Base-by-base conservation (phyloP, 257 asterid genomes). In the Cinchona pubescens region DNA sequence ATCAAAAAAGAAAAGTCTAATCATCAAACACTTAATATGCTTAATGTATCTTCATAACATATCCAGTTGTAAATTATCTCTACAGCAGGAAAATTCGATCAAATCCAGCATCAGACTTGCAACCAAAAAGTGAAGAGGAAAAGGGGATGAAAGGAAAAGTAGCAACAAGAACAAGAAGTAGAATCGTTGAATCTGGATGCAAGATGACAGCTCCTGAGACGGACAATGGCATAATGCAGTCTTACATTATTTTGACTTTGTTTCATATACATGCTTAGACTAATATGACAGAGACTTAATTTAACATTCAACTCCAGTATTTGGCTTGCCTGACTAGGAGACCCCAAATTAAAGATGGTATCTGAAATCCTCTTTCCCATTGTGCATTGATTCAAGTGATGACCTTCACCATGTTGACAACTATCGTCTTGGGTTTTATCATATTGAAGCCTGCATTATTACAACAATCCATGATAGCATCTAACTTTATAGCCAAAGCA, bases 391-490 rank as follows among this genome's bases (percentile, higher is more conserved):
- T 23, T 21, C 3, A 43, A 11, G 19, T 58, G 25, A 14, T 25
- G 76, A 48, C 55, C 56, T 30, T 49, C 81, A 72, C 40, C 67
- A 37, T 40, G 30, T 9, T 66, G 46, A 62, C 63, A 21, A n/a
- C 27, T 56, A 45, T 38, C 65, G 10, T 42, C 46, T 27, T 55
- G 59, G 23, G 43, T 40, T 66, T 32, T 73, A 55, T 30, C 73
- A 27, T n/a, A n/a, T 59, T 46, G 45, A 79, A 58, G 48, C 43
- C 56, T n/a, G 30, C 45, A 43, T 72, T 72, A 19, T 45, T 68
- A 62, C 79, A 74, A 60, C 75, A 46, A 60, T 73, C 78, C 30
- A 79, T 58, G 19, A 74, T 27, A 48, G 72, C 69, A 53, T 74
- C 65, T 23, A 79, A 23, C 59, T 74, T 73, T 29, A 74, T 19